phyloP scores from a whole-genome alignment of 176 grass and related monocot genomes.

The Oryza rufipogon region DNA sequence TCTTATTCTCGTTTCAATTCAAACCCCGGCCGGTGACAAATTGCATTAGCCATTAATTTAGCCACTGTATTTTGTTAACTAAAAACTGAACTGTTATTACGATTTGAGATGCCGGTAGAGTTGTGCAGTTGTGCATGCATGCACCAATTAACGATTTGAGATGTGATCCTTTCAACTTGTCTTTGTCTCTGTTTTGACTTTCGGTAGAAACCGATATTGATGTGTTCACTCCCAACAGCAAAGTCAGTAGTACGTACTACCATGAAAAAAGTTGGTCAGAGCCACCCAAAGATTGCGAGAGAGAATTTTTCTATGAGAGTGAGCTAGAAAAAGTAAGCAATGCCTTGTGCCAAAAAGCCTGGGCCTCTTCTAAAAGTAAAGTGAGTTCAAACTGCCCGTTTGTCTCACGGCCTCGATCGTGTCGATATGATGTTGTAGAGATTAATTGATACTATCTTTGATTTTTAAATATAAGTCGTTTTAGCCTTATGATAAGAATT shows the following conservation, averaged over 20 bases:
- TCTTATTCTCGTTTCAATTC: background rate
- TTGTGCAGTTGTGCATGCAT: background rate
- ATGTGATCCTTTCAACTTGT: background rate
- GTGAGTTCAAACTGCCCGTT: background rate
- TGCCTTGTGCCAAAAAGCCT: background rate
- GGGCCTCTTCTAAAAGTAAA: background rate
- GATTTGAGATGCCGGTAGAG: background rate
- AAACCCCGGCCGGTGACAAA: background rate
- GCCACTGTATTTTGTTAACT: background rate
- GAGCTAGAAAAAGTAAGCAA: background rate
- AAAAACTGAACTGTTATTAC: background rate
- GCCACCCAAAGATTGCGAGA: background rate
- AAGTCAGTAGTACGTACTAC: background rate
- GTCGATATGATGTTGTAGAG: background rate
- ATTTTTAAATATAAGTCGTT: background rate
- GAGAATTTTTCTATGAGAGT: background rate
- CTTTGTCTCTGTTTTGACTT: background rate
- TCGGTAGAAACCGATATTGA: background rate
- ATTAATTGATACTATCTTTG: background rate
- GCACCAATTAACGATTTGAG: background rate
- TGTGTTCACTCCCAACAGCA: background rate
- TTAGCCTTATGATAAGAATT: background rate
- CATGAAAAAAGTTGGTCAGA: constrained; percentile 1
- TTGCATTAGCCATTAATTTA: background rate
- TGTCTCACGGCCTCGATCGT: background rate